These are phyloP conservation scores for Aspergillus texensis DNA, from an alignment of 2,329 filamentous ascomycete genomes.

Conservation along the genomic window DNA sequence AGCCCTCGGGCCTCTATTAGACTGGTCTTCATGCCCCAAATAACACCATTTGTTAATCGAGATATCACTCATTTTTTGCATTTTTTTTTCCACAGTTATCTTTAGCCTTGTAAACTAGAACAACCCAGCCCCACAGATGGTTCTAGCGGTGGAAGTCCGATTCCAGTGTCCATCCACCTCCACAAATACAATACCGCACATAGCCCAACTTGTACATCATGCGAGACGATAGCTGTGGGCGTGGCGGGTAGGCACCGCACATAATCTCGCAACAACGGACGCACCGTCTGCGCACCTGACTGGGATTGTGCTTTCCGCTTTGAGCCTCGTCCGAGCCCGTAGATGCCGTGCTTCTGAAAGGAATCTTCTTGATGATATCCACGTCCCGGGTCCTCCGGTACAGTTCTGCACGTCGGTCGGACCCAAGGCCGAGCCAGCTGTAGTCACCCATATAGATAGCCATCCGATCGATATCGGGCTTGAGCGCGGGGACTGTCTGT, in stretches of 20 bases:
- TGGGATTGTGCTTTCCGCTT: conserved; percentile 6
- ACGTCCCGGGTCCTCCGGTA: conserved; percentile 65
- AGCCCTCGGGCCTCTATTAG: not conserved
- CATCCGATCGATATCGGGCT: conserved; percentile 63
- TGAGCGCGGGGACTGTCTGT: conserved; percentile 58
- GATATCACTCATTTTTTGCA: not conserved
- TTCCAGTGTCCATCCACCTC: conserved; percentile 44
- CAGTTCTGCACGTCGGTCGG: conserved; percentile 58
- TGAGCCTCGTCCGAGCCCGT: conserved; percentile 4
- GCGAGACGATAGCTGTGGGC: conserved; percentile 38
- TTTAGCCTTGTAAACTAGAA: conserved; percentile 5
- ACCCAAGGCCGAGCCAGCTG: conserved; percentile 66
- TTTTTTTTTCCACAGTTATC: not conserved
- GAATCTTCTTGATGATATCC: conserved; percentile 59
- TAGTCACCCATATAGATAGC: conserved; percentile 75
- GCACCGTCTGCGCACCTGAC: conserved; percentile 49
- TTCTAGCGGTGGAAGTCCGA: conserved; percentile 19
- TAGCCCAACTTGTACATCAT: conserved; percentile 42
- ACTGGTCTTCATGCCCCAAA: not conserved
- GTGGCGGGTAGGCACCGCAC: conserved; percentile 57
- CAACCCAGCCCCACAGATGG: conserved; percentile 1
- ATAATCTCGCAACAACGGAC: conserved; percentile 67
- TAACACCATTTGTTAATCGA: not conserved
- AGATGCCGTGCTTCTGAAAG: conserved; percentile 20
- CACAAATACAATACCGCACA: conserved; percentile 43